phyloP scores from a whole-genome alignment of 306 rosid genomes.

The Senna siamea region DNA sequence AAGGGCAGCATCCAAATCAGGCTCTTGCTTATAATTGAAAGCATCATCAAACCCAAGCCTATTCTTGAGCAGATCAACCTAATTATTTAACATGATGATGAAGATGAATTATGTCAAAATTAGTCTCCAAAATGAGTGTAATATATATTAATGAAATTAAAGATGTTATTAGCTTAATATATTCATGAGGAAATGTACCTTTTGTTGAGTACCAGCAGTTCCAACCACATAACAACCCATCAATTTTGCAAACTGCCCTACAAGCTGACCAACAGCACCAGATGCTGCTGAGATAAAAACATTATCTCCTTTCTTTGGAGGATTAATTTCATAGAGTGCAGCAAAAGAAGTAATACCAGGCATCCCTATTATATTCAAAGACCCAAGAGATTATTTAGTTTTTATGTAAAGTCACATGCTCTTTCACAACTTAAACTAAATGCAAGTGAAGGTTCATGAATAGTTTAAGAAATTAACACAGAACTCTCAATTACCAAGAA shows the following conservation, averaged over 20 bases:
- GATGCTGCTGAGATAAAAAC: constrained; percentile 46
- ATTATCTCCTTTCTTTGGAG: constrained; percentile 37
- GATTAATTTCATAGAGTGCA: constrained; percentile 29
- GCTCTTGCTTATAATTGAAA: constrained; percentile 45
- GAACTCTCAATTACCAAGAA: constrained; percentile 55
- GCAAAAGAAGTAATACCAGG: constrained; percentile 44
- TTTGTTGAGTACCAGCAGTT: constrained; percentile 40
- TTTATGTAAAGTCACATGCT: too few relatives aligned
- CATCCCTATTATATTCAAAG: too few relatives aligned
- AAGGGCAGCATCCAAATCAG: constrained; percentile 38
- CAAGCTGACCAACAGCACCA: constrained; percentile 45
- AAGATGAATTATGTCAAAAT: too few relatives aligned
- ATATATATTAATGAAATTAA: too few relatives aligned
- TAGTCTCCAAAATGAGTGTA: too few relatives aligned
- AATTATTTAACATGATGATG: too few relatives aligned
- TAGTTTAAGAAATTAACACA: background rate
- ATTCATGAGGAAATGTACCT: background rate
- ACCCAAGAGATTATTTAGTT: too few relatives aligned
- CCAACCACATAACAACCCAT: constrained; percentile 49
- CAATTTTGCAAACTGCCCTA: constrained; percentile 44
- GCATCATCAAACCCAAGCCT: constrained; percentile 47
- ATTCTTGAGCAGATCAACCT: constrained; percentile 47
- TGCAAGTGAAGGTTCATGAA: too few relatives aligned
- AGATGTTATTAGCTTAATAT: too few relatives aligned
- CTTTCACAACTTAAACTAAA: too few relatives aligned